Conservation (phyloP, 441 rosid genomes). For the Populus hybrid region DNA sequence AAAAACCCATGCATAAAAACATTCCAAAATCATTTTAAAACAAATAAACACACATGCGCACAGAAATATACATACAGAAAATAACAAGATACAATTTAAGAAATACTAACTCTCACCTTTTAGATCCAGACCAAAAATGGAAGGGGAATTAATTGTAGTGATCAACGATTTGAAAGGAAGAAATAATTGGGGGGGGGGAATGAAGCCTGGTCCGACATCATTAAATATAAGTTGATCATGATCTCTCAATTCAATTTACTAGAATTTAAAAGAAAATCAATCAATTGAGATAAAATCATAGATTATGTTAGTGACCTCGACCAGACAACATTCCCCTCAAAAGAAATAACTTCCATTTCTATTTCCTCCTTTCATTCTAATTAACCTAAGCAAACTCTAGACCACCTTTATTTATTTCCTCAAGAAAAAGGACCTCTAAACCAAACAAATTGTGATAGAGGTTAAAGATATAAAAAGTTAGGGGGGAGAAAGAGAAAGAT, state of each 20-base stretch:
- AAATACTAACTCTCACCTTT: not conserved
- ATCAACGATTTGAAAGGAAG: conserved; percentile 61
- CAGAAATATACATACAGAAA: not conserved
- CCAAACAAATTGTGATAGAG: not conserved
- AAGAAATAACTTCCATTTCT: conserved; percentile 39
- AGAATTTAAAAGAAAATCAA: not conserved
- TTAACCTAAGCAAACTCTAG: not conserved
- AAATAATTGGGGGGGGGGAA: conserved; percentile 80
- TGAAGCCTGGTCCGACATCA: conserved; percentile 98
- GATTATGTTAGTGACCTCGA: conserved; percentile 60
- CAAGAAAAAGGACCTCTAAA: not conserved
- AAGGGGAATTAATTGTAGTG: conserved; percentile 1
- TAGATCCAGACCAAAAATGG: not conserved
- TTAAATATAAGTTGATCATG: conserved; percentile 25
- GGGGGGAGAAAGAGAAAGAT: conserved; percentile 10
- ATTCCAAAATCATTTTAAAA: not conserved
- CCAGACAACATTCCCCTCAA: conserved; percentile 98
- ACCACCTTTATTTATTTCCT: not conserved
- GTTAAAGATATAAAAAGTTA: not conserved
- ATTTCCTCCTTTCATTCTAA: not conserved
- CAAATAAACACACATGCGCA: not conserved
- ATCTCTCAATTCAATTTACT: not conserved
- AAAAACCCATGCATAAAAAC: conserved; percentile 14
- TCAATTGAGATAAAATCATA: conserved; percentile 12
- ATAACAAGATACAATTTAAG: not conserved